A percentile compares a stretch with the other conserved stretches of the same genome.
Evolutionary conservation across 108 stramenopile genomes (phyloP).

Genomic region (Conticribra guillardii): DNA sequence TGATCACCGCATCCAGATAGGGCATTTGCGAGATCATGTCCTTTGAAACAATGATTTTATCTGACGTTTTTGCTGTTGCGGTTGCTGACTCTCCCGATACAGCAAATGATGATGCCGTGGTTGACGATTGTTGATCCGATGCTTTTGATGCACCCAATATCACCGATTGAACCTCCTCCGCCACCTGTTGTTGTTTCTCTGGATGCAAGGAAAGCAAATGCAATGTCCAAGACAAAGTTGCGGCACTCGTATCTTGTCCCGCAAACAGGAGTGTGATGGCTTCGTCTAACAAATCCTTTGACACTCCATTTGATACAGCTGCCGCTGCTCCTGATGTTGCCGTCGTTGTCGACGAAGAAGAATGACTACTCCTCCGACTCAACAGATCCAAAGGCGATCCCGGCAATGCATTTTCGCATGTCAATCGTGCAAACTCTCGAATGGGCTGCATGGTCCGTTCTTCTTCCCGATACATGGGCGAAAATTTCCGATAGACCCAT

Average conservation of each 20-base stretch:
- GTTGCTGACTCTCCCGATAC: too few relatives aligned
- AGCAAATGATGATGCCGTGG: too few relatives aligned
- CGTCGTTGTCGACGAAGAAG: slow-evolving; percentile 2
- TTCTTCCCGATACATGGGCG: slow-evolving; percentile 82
- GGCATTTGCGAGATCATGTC: slow-evolving; percentile 61
- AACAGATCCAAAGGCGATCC: slow-evolving; percentile 67
- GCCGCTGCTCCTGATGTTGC: background rate
- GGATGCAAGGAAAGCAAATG: slow-evolving; percentile 88
- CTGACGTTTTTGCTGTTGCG: too few relatives aligned
- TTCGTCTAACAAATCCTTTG: slow-evolving; percentile 78
- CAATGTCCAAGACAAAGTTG: slow-evolving; percentile 92
- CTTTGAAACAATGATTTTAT: slow-evolving; percentile 52
- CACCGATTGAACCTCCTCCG: slow-evolving; percentile 60
- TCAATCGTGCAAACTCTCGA: slow-evolving; percentile 70
- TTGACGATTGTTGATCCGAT: too few relatives aligned
- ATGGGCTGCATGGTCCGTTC: slow-evolving; percentile 80
- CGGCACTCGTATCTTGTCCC: slow-evolving; percentile 94
- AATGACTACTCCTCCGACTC: slow-evolving; percentile 45
- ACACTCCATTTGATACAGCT: slow-evolving; percentile 4
- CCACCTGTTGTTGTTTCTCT: slow-evolving; percentile 61
- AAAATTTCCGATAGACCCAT: slow-evolving; percentile 82
- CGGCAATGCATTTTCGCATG: slow-evolving; percentile 66
- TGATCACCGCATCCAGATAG: slow-evolving; percentile 85
- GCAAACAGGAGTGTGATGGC: slow-evolving; percentile 94
- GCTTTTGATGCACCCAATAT: slow-evolving; percentile 5